These are phyloP conservation scores for Cystobasidium onofrii DNA, from an alignment of 768 basidiomycete genomes.

Conservation along the genomic window DNA sequence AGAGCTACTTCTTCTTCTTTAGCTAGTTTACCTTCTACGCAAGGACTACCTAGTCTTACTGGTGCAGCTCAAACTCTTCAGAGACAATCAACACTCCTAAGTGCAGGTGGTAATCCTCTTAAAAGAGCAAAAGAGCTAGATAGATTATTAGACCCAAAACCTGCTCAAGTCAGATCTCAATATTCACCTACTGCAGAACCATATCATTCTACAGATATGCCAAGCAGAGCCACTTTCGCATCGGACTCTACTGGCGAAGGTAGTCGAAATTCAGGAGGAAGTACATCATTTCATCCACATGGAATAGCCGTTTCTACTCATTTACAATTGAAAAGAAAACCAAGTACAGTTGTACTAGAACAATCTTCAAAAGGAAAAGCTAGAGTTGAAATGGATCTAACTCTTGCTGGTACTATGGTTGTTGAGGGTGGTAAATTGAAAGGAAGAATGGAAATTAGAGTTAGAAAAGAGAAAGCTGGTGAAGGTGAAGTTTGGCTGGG, in stretches of 20 bases:
- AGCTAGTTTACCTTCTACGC: background rate
- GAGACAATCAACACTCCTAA: slow-evolving; percentile 38
- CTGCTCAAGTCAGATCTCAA: background rate
- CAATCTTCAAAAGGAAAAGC: slow-evolving; percentile 61
- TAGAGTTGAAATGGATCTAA: slow-evolving; percentile 71
- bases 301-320: slow-evolving; percentile 26
- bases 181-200: slow-evolving; percentile 23
- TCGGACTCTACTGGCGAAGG: slow-evolving; percentile 49
- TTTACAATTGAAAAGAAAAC: slow-evolving; percentile 32
- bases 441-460: slow-evolving; percentile 61
- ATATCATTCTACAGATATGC: slow-evolving; percentile 30
- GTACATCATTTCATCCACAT: slow-evolving; percentile 7
- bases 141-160: slow-evolving; percentile 32
- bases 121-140: slow-evolving; percentile 39
- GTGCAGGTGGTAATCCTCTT: slow-evolving; percentile 37
- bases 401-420: slow-evolving; percentile 63
- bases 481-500: slow-evolving; percentile 57
- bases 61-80: slow-evolving; percentile 13
- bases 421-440: slow-evolving; percentile 70
- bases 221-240: slow-evolving; percentile 13
- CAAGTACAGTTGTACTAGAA: slow-evolving; percentile 53
- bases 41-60: slow-evolving; percentile 6
- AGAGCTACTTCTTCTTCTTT: background rate
- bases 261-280: slow-evolving; percentile 49
- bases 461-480: slow-evolving; percentile 56